Conservation (phyloP, 1,284 basidiomycete genomes). For the Ustilago tritici region DNA sequence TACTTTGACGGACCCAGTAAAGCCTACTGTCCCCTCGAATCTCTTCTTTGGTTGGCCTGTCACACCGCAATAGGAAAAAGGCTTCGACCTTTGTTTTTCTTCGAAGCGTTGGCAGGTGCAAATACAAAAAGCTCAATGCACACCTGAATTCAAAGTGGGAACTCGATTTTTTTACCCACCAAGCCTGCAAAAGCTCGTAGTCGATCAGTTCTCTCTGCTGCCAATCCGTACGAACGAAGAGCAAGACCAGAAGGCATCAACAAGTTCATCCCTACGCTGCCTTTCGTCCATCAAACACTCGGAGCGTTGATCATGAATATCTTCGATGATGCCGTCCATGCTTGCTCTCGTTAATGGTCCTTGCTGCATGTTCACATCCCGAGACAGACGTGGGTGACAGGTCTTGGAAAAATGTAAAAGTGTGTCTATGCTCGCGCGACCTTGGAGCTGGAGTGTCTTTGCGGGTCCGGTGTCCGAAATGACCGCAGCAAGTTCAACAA, state of each 20-base stretch:
- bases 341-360: neutral
- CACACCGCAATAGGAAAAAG: constrained; percentile 5
- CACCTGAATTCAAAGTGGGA: neutral
- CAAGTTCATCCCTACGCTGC: too few relatives aligned
- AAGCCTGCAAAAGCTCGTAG: neutral
- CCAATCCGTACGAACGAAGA: neutral
- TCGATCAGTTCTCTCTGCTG: neutral
- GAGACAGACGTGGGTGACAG: neutral
- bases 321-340: neutral
- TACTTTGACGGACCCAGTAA: neutral
- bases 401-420: neutral
- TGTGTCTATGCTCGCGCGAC: constrained; percentile 15
- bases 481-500: constrained; percentile 31
- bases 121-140: neutral
- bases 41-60: neutral
- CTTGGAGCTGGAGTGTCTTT: neutral
- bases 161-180: neutral
- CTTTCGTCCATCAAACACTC: too few relatives aligned
- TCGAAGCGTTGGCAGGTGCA: neutral
- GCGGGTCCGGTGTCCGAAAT: constrained; percentile 41
- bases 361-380: neutral
- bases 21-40: constrained; percentile 1
- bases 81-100: neutral
- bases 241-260: too few relatives aligned
- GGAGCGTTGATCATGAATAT: too few relatives aligned